Evolutionary conservation across 2,329 filamentous ascomycete genomes (phyloP), one percentile per base, ranked within the genome.

Genomic region (Basipetospora sp.): DNA sequence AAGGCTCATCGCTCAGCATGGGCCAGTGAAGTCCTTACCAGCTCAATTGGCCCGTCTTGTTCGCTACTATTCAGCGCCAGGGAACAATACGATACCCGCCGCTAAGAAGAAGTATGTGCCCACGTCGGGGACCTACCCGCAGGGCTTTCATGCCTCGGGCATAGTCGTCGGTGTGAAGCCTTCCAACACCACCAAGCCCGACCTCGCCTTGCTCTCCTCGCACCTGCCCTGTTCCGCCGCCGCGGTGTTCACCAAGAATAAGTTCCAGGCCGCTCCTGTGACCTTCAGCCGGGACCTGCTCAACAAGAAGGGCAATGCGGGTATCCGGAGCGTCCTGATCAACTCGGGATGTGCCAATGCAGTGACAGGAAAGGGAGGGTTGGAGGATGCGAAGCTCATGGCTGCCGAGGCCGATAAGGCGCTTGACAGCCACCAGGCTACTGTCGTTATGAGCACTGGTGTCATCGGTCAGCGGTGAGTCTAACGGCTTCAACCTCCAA

Each of bases 291-390:
- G 77, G 45, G 68, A 79, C 41, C 73, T 87, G 42, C 62, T 94
- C 26, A 67, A 75, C 53, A 66, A 65, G 45, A 73, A 74, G 47
- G 63, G 67, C 34, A 81, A 84, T 41, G 57, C 69, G 10, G 83
- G 80, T 1, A 70, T 96, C 40, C 71, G 79, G 43, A 81, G 81
- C 38, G 77, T 98, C 18, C 72, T 98, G 39, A 77, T 94, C 59
- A 98, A 98, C 60, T 92, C 87, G 10, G 90, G 90, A 41, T 94
- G 88, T 52, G 90, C 90, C 42, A 98, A 98, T 62, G 90, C 90
- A 9, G 90, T 98, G 26, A 98, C 90, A 4, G 90, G 90, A 35
- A 81, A 78, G 56, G 80, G 84, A 31, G 90, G 90, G 1, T 65
- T 92, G 38, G 80, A 94, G 52, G 87, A 98, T 65, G 90, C 90